These are phyloP conservation scores for Tillandsia leiboldiana DNA, from an alignment of 176 grass and related monocot genomes.

Conservation along the genomic window DNA sequence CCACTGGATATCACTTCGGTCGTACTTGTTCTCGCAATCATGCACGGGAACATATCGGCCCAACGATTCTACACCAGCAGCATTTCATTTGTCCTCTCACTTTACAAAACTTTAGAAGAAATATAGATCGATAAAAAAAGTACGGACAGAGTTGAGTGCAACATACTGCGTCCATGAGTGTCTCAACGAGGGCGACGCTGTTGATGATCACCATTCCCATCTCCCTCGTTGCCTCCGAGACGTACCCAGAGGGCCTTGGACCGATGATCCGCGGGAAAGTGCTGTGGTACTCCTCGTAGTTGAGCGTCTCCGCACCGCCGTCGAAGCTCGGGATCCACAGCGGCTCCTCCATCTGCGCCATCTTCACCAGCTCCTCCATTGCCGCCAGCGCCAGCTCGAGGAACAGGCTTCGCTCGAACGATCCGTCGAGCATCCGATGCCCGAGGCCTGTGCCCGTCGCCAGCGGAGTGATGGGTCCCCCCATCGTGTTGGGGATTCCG, in stretches of 20 bases:
- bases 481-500: constrained; percentile 1
- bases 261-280: constrained; percentile 41
- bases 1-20: constrained; percentile 71
- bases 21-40: constrained; percentile 59
- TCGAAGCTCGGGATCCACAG: constrained; percentile 45
- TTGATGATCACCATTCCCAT: constrained; percentile 54
- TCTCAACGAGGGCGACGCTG: constrained; percentile 69
- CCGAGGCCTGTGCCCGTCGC: constrained; percentile 23
- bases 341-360: constrained; percentile 74
- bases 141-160: background rate
- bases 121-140: background rate
- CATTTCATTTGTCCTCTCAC: background rate
- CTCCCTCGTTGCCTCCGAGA: constrained; percentile 68
- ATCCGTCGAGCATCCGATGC: background rate
- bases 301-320: constrained; percentile 38
- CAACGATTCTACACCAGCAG: constrained; percentile 40
- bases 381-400: constrained; percentile 77
- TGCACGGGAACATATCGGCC: constrained; percentile 91
- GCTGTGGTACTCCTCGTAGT: constrained; percentile 63
- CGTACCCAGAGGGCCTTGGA: constrained; percentile 36
- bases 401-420: constrained; percentile 42
- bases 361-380: constrained; percentile 83
- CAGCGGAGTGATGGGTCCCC: constrained; percentile 11
- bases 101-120: background rate
- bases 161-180: constrained; percentile 82